Evolutionary conservation across 352 stramenopile genomes (phyloP).

Genomic region (Globisporangium abappressorium): DNA sequence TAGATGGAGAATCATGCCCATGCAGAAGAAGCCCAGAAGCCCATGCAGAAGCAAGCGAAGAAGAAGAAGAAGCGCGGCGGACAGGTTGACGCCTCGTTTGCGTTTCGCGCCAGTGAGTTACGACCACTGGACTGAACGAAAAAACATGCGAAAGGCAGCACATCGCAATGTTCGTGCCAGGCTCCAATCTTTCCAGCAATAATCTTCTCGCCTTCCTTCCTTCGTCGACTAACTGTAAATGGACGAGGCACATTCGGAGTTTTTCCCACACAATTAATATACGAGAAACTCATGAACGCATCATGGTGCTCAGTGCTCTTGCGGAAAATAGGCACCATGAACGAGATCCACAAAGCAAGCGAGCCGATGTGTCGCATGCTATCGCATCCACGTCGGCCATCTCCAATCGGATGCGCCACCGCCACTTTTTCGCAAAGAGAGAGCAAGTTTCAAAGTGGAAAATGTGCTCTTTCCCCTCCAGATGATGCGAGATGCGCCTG

Average conservation of each 20-base stretch:
- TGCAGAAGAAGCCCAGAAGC: neutral
- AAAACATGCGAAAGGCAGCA: neutral
- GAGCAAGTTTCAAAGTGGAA: neutral
- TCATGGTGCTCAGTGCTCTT: neutral
- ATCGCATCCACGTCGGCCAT: neutral
- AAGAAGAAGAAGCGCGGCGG: neutral
- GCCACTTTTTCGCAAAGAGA: neutral
- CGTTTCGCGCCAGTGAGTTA: neutral
- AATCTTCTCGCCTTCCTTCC: neutral
- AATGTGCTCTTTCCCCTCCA: neutral
- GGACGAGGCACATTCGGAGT: neutral
- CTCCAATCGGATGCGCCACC: neutral
- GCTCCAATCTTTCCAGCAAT: no score
- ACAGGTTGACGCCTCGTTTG: neutral
- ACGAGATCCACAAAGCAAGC: neutral
- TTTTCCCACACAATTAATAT: no score
- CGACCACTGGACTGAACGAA: neutral
- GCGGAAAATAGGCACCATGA: neutral
- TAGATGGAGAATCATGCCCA: no score
- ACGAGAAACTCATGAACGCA: no score
- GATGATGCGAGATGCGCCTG: conserved; percentile 1
- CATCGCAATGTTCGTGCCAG: neutral
- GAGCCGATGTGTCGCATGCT: neutral
- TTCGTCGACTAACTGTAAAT: neutral
- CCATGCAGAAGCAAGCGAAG: neutral